phyloP scores from a whole-genome alignment of 2,329 filamentous ascomycete species.

The Aspergillus sp. region DNA sequence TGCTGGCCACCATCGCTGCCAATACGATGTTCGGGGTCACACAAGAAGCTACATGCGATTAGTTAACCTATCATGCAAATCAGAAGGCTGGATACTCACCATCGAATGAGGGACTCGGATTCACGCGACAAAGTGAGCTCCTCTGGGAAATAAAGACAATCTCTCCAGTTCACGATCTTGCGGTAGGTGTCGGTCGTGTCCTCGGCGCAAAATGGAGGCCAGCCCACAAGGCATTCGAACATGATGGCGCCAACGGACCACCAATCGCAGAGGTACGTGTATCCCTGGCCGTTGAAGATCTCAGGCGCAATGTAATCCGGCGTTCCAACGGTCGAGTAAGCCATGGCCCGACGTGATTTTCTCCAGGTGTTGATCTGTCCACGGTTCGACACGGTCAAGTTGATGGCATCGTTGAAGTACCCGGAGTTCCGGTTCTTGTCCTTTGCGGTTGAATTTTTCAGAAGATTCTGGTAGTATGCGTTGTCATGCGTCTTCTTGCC shows the following conservation, averaged over 20 bases:
- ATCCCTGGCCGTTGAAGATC: slow-evolving; percentile 93
- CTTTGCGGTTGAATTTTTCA: slow-evolving; percentile 64
- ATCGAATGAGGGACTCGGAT: slow-evolving; percentile 84
- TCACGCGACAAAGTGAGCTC: slow-evolving; percentile 82
- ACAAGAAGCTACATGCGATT: slow-evolving; percentile 61
- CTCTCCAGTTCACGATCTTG: slow-evolving; percentile 98
- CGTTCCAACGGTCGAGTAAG: slow-evolving; percentile 95
- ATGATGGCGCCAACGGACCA: slow-evolving; percentile 98
- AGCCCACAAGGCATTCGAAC: slow-evolving; percentile 97
- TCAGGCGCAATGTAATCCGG: slow-evolving; percentile 98
- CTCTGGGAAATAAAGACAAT: slow-evolving; percentile 91
- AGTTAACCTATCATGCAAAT: slow-evolving; percentile 10
- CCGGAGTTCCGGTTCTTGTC: slow-evolving; percentile 83
- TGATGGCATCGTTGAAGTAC: slow-evolving; percentile 86
- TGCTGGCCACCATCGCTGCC: slow-evolving; percentile 53
- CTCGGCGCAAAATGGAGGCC: slow-evolving; percentile 97
- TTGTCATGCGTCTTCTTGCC: slow-evolving; percentile 98
- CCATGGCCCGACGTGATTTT: slow-evolving; percentile 88
- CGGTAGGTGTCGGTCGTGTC: slow-evolving; percentile 96
- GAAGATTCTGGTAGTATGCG: slow-evolving; percentile 93
- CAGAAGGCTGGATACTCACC: slow-evolving; percentile 45
- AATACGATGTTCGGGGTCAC: slow-evolving; percentile 84
- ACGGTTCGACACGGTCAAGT: slow-evolving; percentile 93
- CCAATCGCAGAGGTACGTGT: slow-evolving; percentile 97
- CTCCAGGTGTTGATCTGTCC: slow-evolving; percentile 98